A percentile compares a stretch with the other conserved stretches of the same genome.
Evolutionary conservation across 164 flowering plant genomes (phyloP).

Genomic region (Aristolochia fimbriata): DNA sequence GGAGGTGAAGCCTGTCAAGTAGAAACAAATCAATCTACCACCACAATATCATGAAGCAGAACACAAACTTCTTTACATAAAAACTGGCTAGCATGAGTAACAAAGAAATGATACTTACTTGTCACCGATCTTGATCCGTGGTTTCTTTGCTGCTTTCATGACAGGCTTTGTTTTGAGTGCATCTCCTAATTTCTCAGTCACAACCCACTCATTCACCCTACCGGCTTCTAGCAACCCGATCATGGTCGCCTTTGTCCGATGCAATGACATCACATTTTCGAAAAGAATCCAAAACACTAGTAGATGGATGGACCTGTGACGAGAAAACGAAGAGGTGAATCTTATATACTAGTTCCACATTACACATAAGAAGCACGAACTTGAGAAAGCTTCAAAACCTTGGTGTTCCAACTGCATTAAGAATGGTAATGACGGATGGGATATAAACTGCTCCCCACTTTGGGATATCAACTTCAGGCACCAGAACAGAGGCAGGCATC

Average conservation of each 20-base stretch:
- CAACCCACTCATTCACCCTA: slow-evolving; percentile 95
- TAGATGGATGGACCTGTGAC: slow-evolving; percentile 75
- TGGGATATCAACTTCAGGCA: slow-evolving; percentile 90
- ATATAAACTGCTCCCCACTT: slow-evolving; percentile 91
- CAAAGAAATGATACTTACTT: slow-evolving; percentile 29
- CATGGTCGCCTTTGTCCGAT: slow-evolving; percentile 87
- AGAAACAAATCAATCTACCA: background rate
- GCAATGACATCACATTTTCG: slow-evolving; percentile 97
- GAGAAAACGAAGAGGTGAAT: background rate
- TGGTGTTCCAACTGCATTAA: slow-evolving; percentile 95
- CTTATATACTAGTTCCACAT: background rate
- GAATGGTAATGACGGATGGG: slow-evolving; percentile 77
- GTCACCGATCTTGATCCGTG: slow-evolving; percentile 36
- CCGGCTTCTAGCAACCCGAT: slow-evolving; percentile 85
- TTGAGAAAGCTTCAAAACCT: slow-evolving; percentile 28
- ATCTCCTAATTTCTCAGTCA: slow-evolving; percentile 92
- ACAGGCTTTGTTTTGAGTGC: slow-evolving; percentile 37
- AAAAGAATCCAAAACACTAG: slow-evolving; percentile 90
- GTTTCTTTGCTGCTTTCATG: slow-evolving; percentile 29
- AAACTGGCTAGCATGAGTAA: background rate
- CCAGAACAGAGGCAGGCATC: slow-evolving; percentile 67
- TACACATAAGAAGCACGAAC: too few species aligned
- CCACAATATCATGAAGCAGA: background rate
- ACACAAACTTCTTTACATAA: too few species aligned
- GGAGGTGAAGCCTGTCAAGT: slow-evolving; percentile 40